These are phyloP conservation scores for Trichoderma semiorbis DNA, from an alignment of 2,329 filamentous ascomycete species.

Conservation along the genomic window DNA sequence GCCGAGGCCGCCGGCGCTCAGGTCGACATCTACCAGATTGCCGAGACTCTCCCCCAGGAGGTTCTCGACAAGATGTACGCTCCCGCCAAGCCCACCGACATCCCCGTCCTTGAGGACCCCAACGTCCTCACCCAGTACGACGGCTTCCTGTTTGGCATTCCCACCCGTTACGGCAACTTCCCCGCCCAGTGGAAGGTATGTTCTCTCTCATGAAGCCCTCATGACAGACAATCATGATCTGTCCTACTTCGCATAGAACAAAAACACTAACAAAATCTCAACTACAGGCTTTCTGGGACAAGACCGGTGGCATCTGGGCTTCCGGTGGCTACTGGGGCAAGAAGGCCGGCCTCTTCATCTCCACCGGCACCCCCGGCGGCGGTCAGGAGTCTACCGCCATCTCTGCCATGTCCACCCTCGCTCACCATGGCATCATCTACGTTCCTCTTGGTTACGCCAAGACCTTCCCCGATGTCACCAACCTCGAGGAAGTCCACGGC, in stretches of 20 bases:
- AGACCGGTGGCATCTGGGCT: slow-evolving; percentile 80
- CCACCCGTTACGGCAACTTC: slow-evolving; percentile 96
- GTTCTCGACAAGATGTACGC: slow-evolving; percentile 90
- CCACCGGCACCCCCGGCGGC: slow-evolving; percentile 77
- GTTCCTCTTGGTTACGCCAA: slow-evolving; percentile 93
- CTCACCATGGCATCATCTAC: slow-evolving; percentile 93
- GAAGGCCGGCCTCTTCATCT: slow-evolving; percentile 86
- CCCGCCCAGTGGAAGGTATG: slow-evolving; percentile 83
- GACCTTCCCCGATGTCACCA: slow-evolving; percentile 65
- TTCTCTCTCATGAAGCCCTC: not conserved
- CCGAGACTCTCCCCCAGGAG: slow-evolving; percentile 82
- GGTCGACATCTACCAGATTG: slow-evolving; percentile 80
- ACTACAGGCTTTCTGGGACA: slow-evolving; percentile 72
- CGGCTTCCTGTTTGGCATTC: slow-evolving; percentile 88
- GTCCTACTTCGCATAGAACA: not conserved
- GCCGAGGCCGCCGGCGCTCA: slow-evolving; percentile 82
- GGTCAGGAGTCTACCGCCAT: slow-evolving; percentile 90
- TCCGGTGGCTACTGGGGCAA: slow-evolving; percentile 78
- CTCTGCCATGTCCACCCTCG: slow-evolving; percentile 75
- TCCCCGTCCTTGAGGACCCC: slow-evolving; percentile 61
- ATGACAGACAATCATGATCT: not conserved
- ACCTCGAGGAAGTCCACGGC: slow-evolving; percentile 77
- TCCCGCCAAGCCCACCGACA: slow-evolving; percentile 65
- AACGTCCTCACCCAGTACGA: slow-evolving; percentile 70
- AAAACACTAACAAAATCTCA: not conserved